Evolutionary conservation across 495 filamentous ascomycete species (phyloP).

Genomic region (Thozetella sp.): DNA sequence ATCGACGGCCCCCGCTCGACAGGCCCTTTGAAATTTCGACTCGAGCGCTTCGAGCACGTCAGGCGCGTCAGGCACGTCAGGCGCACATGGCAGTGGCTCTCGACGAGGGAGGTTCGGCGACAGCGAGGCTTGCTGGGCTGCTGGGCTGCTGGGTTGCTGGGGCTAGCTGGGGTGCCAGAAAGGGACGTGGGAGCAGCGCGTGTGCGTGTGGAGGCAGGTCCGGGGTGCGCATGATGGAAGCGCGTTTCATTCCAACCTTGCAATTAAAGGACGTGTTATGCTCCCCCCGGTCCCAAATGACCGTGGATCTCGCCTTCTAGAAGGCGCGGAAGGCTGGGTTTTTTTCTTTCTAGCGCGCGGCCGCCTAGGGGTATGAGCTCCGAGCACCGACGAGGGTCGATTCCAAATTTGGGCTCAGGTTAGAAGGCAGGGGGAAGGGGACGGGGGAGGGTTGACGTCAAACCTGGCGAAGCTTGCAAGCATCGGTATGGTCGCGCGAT

Average conservation of each 20-base stretch:
- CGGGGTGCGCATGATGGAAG: constrained; percentile 46
- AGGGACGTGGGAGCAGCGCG: constrained; percentile 18
- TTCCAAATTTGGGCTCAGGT: background rate
- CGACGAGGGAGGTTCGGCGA: constrained; percentile 19
- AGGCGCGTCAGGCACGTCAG: background rate
- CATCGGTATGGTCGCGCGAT: too few species aligned
- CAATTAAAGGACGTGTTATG: constrained; percentile 54
- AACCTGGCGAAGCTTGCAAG: too few species aligned
- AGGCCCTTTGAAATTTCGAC: too few species aligned
- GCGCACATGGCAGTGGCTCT: constrained; percentile 9
- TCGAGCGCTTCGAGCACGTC: constrained; percentile 10
- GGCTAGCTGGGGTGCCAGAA: constrained; percentile 14
- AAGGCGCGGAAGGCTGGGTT: constrained; percentile 41
- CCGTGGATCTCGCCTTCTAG: constrained; percentile 44
- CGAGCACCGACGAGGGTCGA: constrained; percentile 8
- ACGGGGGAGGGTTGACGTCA: too few species aligned
- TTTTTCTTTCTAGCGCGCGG: constrained; percentile 37
- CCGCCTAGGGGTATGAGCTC: constrained; percentile 1
- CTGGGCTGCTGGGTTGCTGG: constrained; percentile 5
- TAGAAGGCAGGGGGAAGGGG: background rate
- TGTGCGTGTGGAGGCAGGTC: constrained; percentile 26
- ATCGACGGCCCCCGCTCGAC: too few species aligned
- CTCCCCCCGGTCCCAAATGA: constrained; percentile 32
- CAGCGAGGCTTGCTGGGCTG: constrained; percentile 20
- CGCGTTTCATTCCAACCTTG: constrained; percentile 46